Conservation (phyloP, 1,284 basidiomycete species). For the Stygiomarasmius scandens region DNA sequence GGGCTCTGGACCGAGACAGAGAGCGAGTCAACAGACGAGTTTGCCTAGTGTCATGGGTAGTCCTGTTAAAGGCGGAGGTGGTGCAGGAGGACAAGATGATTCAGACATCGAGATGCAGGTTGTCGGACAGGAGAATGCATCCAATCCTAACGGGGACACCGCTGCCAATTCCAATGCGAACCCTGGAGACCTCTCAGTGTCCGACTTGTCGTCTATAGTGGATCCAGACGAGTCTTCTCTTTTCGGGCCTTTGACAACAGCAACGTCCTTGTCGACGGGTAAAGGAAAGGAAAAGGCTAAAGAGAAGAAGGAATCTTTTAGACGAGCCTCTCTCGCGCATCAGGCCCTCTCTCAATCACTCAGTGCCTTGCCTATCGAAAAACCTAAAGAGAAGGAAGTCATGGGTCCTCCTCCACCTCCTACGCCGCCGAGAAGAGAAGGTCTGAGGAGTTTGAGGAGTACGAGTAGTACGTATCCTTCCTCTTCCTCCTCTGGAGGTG, state of each 20-base stretch:
- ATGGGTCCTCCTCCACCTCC: slow-evolving; percentile 50
- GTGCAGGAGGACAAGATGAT: slow-evolving; percentile 21
- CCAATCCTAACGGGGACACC: no score
- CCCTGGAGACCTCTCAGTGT: no score
- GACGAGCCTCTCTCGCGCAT: slow-evolving; percentile 60
- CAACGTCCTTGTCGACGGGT: not conserved
- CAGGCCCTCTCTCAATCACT: slow-evolving; percentile 60
- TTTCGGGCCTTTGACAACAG: slow-evolving; percentile 1
- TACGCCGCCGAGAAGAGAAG: slow-evolving; percentile 40
- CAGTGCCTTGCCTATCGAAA: slow-evolving; percentile 43
- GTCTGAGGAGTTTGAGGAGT: slow-evolving; percentile 47
- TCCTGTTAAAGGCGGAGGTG: slow-evolving; percentile 55
- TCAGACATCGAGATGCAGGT: slow-evolving; percentile 18
- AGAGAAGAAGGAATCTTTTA: slow-evolving; percentile 44
- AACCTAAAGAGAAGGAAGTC: slow-evolving; percentile 33
- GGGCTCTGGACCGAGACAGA: slow-evolving; percentile 28
- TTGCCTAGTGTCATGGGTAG: slow-evolving; percentile 62
- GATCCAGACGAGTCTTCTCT: slow-evolving; percentile 10
- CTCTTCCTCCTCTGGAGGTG: slow-evolving; percentile 23
- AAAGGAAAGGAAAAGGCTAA: slow-evolving; percentile 40
- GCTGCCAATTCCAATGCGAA: no score
- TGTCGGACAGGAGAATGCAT: no score
- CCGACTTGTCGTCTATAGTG: slow-evolving; percentile 1
- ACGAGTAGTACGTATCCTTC: slow-evolving; percentile 42
- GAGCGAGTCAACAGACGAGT: slow-evolving; percentile 65